Base-by-base conservation (phyloP, 2,329 filamentous ascomycete genomes). In the Botrytis elliptica region DNA sequence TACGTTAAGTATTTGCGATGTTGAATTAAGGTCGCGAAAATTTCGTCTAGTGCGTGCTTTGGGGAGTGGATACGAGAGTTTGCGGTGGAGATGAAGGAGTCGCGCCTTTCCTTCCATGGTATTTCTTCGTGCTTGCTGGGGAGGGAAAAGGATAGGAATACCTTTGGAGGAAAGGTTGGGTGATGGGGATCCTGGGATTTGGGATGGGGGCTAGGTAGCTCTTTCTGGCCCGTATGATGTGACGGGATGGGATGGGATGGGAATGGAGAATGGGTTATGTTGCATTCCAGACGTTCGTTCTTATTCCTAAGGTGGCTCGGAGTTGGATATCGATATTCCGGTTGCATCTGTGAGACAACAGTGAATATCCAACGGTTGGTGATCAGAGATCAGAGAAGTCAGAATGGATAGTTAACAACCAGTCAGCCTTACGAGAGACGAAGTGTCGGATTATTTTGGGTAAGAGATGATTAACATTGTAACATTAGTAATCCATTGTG, bases 1-100 rank as follows among this genome's bases (percentile, higher is more conserved):
- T 77, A 78, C 70, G 77, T 77, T 77, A 76, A 78, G 76, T 74
- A 73, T 75, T 78, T 71, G 75, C 77, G 78, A 76, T 76, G 76
- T 76, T 77, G 75, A 75, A 74, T 75, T 75, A 78, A 75, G 76
- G 73, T 68, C 46, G 44, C 6, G 42, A 49, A 57, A 57, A 75
- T 75, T 75, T 60, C 25, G 57, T 44, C 70, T 75, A 62, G n/a
- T 44, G 40, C 44, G 12, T 42, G 70, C 9, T 60, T 29, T 14
- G 49, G n/a, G 71, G 36, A 25, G 38, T 67, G 62, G 70, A 57
- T 52, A 55, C 38, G n/a, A 18, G n/a, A 16, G 14, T 33, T 42
- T 25, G 9, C 18, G 44, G 44, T 46, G 29, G 44, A 42, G 18
- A 22, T 46, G 40, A 40, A 55, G 44, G 33, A 40, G 52, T 29